Evolutionary conservation across 2,329 filamentous ascomycete species (phyloP), one percentile per base, ranked within the genome.

Genomic region (Blastomyces silverae): DNA sequence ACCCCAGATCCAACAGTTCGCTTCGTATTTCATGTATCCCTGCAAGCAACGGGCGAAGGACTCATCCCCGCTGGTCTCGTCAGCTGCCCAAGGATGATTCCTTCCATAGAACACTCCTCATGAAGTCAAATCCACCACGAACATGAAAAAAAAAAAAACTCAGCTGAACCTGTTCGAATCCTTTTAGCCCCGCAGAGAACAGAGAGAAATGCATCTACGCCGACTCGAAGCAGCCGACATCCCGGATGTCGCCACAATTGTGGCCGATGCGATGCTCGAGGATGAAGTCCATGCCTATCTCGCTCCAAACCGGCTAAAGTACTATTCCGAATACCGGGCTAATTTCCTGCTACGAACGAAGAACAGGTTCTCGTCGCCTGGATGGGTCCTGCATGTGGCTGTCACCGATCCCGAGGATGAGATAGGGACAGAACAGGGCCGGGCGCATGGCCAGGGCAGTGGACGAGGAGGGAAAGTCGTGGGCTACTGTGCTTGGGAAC

Each of bases 241-340:
- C 39, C 56, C 66, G 3, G 65, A 65, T 52, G 57, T 67, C n/a
- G 67, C 70, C 13, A 58, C 64, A 31, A 48, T 69, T 50, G 63
- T 63, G 17, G 66, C 64, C 34, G 62, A 68, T 31, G 67, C 70
- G 13, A 63, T 69, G 62, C 66, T 64, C 17, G 65, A 71, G 28
- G 69, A 71, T 34, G 66, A 70, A 28, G 46, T 71, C n/a, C 65
- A 63, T 15, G 37, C 37, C 5, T 68, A 64, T 53, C 46, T 71
- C 15, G 65, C 65, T 22, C 70, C 70, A 17, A 28, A 65, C 46
- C 67, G 69, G 46, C 39, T 66, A 42, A 31, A 67, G 44, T 62
- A 69, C 64, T 69, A 67, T 4, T 46, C 64, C 31, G 63, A 67
- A 61, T 67, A 68, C 60, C 66, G 69, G 28, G 61, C 64, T 31